Percentiles rank a stretch among this genome's conserved stretches.
phyloP scores from a whole-genome alignment of 2,329 filamentous ascomycete genomes.

The Aspergillus flavus region DNA sequence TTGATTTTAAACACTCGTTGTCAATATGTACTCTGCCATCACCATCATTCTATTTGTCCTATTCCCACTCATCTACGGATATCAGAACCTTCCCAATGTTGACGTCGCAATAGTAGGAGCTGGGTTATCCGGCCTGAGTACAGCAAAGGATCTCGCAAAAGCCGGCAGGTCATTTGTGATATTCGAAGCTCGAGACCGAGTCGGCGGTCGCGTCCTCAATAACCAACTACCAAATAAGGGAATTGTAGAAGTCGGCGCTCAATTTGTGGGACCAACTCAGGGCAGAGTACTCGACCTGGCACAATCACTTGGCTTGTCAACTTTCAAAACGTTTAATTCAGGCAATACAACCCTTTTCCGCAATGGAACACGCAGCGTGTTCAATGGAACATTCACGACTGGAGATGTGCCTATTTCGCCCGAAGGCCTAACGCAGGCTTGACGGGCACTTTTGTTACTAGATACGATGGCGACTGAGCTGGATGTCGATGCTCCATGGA shows the following conservation, averaged over 20 bases:
- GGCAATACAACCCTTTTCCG: slow-evolving; percentile 3
- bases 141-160: slow-evolving; percentile 13
- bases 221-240: slow-evolving; percentile 16
- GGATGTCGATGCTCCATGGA: slow-evolving; percentile 1
- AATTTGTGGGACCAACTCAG: slow-evolving; percentile 30
- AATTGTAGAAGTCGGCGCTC: slow-evolving; percentile 28
- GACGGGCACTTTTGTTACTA: neutral
- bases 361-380: neutral
- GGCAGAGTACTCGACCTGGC: slow-evolving; percentile 24
- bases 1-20: neutral
- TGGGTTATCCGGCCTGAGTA: slow-evolving; percentile 7
- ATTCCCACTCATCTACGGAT: neutral
- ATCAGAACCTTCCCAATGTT: neutral
- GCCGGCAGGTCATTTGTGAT: slow-evolving; percentile 15
- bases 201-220: slow-evolving; percentile 22
- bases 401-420: neutral
- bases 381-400: neutral
- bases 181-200: slow-evolving; percentile 22
- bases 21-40: neutral
- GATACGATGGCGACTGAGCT: slow-evolving; percentile 4
- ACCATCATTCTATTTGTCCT: neutral
- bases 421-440: neutral
- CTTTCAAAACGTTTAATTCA: slow-evolving; percentile 12
- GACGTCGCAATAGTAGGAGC: slow-evolving; percentile 12
- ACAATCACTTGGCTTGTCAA: slow-evolving; percentile 20